phyloP scores from a whole-genome alignment of 129 eudicot genomes.

The Ambrosia artemisiifolia region DNA sequence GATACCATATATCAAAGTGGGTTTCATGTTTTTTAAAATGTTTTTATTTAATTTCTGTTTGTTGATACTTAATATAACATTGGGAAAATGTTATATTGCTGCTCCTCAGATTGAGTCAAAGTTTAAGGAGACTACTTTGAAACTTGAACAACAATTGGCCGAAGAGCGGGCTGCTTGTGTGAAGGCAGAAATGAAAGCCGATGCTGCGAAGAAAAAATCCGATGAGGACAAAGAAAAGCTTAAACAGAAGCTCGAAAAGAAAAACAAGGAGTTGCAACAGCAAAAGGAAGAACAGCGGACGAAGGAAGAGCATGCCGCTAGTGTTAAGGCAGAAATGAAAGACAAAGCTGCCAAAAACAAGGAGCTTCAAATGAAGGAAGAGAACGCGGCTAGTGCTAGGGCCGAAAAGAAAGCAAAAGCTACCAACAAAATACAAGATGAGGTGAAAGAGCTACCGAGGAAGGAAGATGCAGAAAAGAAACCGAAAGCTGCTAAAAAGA shows the following conservation, averaged over 20 bases:
- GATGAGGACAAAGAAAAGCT: constrained; percentile 43
- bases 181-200: constrained; percentile 43
- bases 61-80: neutral
- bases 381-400: neutral
- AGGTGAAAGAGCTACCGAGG: no score
- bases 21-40: neutral
- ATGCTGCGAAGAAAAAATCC: constrained; percentile 35
- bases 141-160: constrained; percentile 57
- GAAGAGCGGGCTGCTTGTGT: constrained; percentile 57
- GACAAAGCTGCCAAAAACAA: no score
- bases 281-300: no score
- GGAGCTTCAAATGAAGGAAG: neutral
- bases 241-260: constrained; percentile 31
- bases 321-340: no score
- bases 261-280: neutral
- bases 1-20: neutral
- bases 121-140: constrained; percentile 47
- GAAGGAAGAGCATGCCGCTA: no score
- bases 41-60: neutral
- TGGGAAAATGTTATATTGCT: neutral
- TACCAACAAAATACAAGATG: no score
- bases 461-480: constrained; percentile 32
- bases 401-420: constrained; percentile 40
- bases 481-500: constrained; percentile 36
- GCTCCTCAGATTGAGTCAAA: constrained; percentile 51